A percentile compares a stretch with the other conserved stretches of the same genome.
Evolutionary conservation across 306 rosid species (phyloP).

Genomic region (Ormosia semicastrata): DNA sequence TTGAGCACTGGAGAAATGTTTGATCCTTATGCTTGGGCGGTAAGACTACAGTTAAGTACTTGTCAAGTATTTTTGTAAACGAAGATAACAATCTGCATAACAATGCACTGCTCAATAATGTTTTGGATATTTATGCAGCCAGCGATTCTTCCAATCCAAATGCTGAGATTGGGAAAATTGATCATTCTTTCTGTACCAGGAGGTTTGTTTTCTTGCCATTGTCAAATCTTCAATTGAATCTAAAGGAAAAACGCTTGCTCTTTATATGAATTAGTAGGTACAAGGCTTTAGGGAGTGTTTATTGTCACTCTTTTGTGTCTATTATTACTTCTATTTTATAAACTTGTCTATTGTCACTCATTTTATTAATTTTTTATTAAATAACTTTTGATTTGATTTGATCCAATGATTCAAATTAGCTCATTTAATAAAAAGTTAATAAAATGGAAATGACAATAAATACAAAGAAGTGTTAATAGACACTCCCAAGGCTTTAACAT

Average conservation of each 20-base stretch:
- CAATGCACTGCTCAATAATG: not conserved
- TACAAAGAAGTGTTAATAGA: not conserved
- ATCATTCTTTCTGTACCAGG: conserved; percentile 91
- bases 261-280: not conserved
- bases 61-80: not conserved
- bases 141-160: conserved; percentile 82
- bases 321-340: no score
- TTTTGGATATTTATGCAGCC: conserved; percentile 57
- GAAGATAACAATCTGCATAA: not conserved
- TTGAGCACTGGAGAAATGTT: conserved; percentile 82
- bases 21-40: conserved; percentile 88
- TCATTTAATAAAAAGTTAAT: no score
- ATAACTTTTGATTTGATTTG: no score
- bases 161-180: conserved; percentile 74
- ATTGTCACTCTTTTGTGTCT: no score
- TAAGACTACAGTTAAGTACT: conserved; percentile 15
- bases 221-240: not conserved
- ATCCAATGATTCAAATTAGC: no score
- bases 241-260: not conserved
- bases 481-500: not conserved
- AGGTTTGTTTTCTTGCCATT: conserved; percentile 49
- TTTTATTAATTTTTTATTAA: no score
- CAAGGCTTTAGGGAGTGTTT: not conserved
- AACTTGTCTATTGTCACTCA: no score
- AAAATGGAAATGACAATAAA: no score